phyloP scores from a whole-genome alignment of 23 red algal genomes.

The Gracilaria vermiculophylla region DNA sequence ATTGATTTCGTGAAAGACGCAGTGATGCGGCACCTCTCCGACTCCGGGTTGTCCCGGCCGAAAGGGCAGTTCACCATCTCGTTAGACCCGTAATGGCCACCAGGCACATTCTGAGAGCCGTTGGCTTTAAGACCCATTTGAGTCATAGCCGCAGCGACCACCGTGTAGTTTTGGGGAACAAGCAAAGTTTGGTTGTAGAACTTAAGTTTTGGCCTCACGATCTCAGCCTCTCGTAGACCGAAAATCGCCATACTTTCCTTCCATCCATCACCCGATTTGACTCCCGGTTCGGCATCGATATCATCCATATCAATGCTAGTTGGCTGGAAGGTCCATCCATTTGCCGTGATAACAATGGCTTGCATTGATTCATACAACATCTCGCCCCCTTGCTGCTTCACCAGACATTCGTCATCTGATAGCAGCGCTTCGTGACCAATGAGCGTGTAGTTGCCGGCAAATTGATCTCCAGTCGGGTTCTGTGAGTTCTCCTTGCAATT shows the following conservation, averaged over 20 bases:
- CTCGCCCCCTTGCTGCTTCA: slow-evolving; percentile 4
- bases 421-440: slow-evolving; percentile 31
- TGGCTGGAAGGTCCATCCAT: slow-evolving; percentile 50
- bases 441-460: slow-evolving; percentile 48
- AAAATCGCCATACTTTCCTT: slow-evolving; percentile 64
- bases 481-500: slow-evolving; percentile 20
- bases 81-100: slow-evolving; percentile 15
- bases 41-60: slow-evolving; percentile 32
- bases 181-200: slow-evolving; percentile 34
- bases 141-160: slow-evolving; percentile 8
- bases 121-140: slow-evolving; percentile 42
- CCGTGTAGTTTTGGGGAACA: slow-evolving; percentile 13
- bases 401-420: slow-evolving; percentile 24
- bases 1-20: slow-evolving; percentile 13
- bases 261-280: slow-evolving; percentile 22
- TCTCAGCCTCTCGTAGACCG: slow-evolving; percentile 13
- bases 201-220: slow-evolving; percentile 32
- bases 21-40: slow-evolving; percentile 37
- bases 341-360: slow-evolving; percentile 49
- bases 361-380: slow-evolving; percentile 51
- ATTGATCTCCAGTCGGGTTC: slow-evolving; percentile 50
- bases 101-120: slow-evolving; percentile 5
- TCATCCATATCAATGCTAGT: slow-evolving; percentile 53
- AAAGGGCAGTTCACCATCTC: slow-evolving; percentile 57
- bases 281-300: slow-evolving; percentile 48